A percentile compares a stretch with the other conserved stretches of the same genome.
Evolutionary conservation across 148 eudicot genomes (phyloP).

Genomic region (Amaranthus cruentus): DNA sequence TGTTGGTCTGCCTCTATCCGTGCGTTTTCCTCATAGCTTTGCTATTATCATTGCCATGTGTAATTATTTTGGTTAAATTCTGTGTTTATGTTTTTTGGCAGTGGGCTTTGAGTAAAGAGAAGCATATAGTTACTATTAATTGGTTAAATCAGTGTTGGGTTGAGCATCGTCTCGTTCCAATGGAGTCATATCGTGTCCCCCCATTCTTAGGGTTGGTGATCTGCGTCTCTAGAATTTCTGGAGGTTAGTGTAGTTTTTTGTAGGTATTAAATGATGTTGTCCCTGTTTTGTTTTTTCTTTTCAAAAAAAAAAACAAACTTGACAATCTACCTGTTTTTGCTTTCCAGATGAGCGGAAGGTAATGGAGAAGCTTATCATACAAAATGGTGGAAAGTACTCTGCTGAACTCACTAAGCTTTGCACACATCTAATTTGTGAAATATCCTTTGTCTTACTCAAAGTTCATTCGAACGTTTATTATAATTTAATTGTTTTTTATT

Average conservation of each 20-base stretch:
- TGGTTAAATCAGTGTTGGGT: conserved; percentile 98
- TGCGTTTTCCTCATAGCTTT: not conserved
- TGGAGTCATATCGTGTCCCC: conserved; percentile 76
- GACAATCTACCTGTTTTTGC: not conserved
- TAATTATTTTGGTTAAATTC: not conserved
- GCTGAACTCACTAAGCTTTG: conserved; percentile 86
- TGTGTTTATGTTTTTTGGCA: conserved; percentile 30
- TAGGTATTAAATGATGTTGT: not conserved
- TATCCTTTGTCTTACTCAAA: conserved; percentile 51
- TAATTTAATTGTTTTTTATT: not conserved
- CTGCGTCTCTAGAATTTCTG: conserved; percentile 72
- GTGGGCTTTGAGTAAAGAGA: conserved; percentile 81
- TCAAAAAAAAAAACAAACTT: not conserved
- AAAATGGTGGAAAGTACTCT: conserved; percentile 96
- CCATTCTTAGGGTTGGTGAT: conserved; percentile 82
- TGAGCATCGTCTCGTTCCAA: conserved; percentile 93
- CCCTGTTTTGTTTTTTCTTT: not conserved
- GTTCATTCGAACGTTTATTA: not conserved
- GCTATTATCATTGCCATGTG: conserved; percentile 1
- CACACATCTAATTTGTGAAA: conserved; percentile 89
- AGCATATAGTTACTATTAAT: conserved; percentile 70
- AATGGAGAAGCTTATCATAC: conserved; percentile 72
- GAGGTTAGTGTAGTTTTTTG: conserved; percentile 45
- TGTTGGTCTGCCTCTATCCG: conserved; percentile 1
- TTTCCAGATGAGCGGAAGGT: conserved; percentile 76